Base-by-base conservation (phyloP, 441 rosid genomes). In the Hura crepitans region DNA sequence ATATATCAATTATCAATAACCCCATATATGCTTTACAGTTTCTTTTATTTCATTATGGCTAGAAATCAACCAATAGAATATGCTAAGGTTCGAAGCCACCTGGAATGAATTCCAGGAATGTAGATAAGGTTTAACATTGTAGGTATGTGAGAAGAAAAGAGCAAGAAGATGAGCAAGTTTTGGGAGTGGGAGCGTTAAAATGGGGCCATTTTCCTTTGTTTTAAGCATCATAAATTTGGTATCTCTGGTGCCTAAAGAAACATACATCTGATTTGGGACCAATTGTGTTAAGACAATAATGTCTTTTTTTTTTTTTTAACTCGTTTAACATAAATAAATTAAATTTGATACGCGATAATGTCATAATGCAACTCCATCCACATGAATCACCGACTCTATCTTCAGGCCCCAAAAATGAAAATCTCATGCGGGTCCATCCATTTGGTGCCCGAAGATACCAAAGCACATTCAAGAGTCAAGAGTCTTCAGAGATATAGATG, bases 361-460 rank as follows among this genome's bases (percentile, higher is more conserved):
- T 42, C 25, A 54, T 56, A 57, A 1, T 17, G 43, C 77, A 58
- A 65, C 64, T 60, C 78, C 76, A 74, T 72, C 83, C 81, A 70
- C 79, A 72, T 82, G 84, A 79, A 58, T 58, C 27, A 82, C 83
- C 83, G 69, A 74, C 70, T 61, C 37, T 47, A 28, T 20, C 69
- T 33, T 14, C 2, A 55, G 56, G 23, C 2, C 33, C 22, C 13
- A 30, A 57, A 27, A 42, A 70, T 12, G 10, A 25, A 61, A 57
- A 51, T 43, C 17, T 18, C 60, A 12, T 17, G 63, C 2, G 9
- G 37, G 30, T 15, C n/a, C 33, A 35, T 35, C 39, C 7, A 35
- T 35, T 0, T 35, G 1, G 39, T 35, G 39, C 39, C 7, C 3
- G 1, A 8, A 35, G 39, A 35, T 35, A 4, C 7, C 56, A 14